phyloP scores from a whole-genome alignment of 2,329 filamentous ascomycete species.

The Sclerotinia sclerotiorum region DNA sequence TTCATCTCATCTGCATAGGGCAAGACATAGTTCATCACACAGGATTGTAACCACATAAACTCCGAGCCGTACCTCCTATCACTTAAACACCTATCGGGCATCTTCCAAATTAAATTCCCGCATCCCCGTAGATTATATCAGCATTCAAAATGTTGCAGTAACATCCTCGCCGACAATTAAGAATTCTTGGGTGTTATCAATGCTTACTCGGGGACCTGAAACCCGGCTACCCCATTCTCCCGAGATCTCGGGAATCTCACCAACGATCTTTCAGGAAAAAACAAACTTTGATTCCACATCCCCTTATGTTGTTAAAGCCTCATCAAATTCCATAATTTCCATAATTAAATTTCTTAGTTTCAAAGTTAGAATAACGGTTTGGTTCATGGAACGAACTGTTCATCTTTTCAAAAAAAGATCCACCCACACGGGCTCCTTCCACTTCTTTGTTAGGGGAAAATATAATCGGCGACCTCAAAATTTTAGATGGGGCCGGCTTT shows the following conservation, averaged over 20 bases:
- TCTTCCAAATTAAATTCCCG: conserved; percentile 7
- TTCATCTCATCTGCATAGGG: conserved; percentile 22
- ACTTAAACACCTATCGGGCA: conserved; percentile 8
- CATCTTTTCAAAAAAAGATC: not conserved
- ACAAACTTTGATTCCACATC: not conserved
- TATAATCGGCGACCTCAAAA: conserved; percentile 24
- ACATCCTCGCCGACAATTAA: conserved; percentile 21
- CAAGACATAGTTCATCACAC: conserved; percentile 11
- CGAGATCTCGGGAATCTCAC: conserved; percentile 25
- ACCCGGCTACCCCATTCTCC: conserved; percentile 20
- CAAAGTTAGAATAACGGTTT: not conserved
- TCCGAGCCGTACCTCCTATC: conserved; percentile 13
- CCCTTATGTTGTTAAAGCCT: not conserved
- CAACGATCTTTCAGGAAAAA: conserved; percentile 5
- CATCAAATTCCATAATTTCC: not conserved
- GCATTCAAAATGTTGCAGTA: conserved; percentile 13
- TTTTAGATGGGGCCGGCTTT: conserved; percentile 17
- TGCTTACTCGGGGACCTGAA: conserved; percentile 23
- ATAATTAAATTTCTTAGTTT: not conserved
- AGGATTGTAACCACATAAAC: conserved; percentile 11
- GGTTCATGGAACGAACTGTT: not conserved
- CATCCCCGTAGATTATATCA: not conserved
- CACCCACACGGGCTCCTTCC: conserved; percentile 9
- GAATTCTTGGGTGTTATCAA: not conserved
- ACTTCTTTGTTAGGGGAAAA: conserved; percentile 4